Conservation (phyloP, 495 filamentous ascomycete genomes). For the Annulohypoxylon stygium region DNA sequence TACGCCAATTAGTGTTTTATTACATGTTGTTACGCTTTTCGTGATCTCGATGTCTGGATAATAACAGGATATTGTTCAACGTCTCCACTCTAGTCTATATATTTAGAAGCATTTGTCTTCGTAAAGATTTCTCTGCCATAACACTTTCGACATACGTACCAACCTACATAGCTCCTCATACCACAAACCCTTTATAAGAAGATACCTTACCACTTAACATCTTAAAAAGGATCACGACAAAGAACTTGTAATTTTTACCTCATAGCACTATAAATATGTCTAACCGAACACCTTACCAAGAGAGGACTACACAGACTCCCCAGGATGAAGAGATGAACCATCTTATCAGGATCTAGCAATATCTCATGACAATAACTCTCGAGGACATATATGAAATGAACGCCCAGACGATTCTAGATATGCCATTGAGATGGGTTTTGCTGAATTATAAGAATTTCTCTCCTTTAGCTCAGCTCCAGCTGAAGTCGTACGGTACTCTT, state of each 20-base stretch:
- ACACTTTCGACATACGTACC: too few relatives aligned
- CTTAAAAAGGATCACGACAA: too few relatives aligned
- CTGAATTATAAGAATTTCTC: not conserved
- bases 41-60: not conserved
- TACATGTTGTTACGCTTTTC: not conserved
- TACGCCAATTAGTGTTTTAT: not conserved
- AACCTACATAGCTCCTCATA: too few relatives aligned
- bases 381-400: not conserved
- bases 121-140: too few relatives aligned
- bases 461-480: not conserved
- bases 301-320: not conserved
- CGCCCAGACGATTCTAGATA: not conserved
- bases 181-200: too few relatives aligned
- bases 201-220: too few relatives aligned
- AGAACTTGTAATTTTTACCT: too few relatives aligned
- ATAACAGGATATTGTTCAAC: not conserved
- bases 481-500: not conserved
- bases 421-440: conserved; percentile 7
- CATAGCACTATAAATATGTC: too few relatives aligned
- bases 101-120: not conserved
- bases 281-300: too few relatives aligned
- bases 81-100: not conserved
- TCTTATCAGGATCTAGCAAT: not conserved
- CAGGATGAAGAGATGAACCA: not conserved
- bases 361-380: not conserved